These are phyloP conservation scores for Aspergillus amoenus DNA, from an alignment of 2,329 filamentous ascomycete species.

Conservation along the genomic window DNA sequence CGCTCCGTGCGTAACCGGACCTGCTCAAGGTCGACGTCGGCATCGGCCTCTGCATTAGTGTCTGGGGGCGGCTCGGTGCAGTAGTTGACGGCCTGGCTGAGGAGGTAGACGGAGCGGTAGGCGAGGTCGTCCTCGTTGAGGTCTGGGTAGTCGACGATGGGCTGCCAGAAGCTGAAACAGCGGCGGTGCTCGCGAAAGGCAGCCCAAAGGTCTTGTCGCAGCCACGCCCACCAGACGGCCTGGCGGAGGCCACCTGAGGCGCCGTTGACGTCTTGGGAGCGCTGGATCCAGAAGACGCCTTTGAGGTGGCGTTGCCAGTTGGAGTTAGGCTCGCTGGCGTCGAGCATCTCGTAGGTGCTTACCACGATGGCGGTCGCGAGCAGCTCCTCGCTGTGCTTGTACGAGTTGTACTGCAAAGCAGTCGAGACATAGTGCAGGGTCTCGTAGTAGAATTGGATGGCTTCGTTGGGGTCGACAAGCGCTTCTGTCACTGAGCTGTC, in stretches of 20 bases:
- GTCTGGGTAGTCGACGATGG: neutral
- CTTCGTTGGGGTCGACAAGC: neutral
- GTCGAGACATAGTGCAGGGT: slow-evolving; percentile 61
- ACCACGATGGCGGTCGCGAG: slow-evolving; percentile 60
- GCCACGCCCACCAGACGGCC: slow-evolving; percentile 66
- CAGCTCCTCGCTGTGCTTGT: slow-evolving; percentile 58
- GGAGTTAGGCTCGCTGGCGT: slow-evolving; percentile 48
- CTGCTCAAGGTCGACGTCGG: neutral
- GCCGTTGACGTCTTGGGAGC: slow-evolving; percentile 62
- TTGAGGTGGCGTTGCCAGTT: slow-evolving; percentile 64
- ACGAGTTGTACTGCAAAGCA: slow-evolving; percentile 58
- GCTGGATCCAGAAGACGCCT: slow-evolving; percentile 67
- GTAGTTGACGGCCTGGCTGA: neutral
- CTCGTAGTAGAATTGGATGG: slow-evolving; percentile 59
- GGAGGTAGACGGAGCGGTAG: neutral
- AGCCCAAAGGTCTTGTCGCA: slow-evolving; percentile 65
- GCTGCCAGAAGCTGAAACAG: slow-evolving; percentile 57
- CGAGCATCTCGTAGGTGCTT: slow-evolving; percentile 67
- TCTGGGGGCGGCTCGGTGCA: neutral
- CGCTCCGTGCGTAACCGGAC: neutral
- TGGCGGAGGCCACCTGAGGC: slow-evolving; percentile 57
- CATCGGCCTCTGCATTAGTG: neutral
- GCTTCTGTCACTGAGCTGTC: neutral
- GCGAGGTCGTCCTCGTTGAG: neutral
- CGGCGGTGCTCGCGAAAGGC: slow-evolving; percentile 59